phyloP scores from a whole-genome alignment of 106 monocot genomes.

The Platanthera zijinensis region DNA sequence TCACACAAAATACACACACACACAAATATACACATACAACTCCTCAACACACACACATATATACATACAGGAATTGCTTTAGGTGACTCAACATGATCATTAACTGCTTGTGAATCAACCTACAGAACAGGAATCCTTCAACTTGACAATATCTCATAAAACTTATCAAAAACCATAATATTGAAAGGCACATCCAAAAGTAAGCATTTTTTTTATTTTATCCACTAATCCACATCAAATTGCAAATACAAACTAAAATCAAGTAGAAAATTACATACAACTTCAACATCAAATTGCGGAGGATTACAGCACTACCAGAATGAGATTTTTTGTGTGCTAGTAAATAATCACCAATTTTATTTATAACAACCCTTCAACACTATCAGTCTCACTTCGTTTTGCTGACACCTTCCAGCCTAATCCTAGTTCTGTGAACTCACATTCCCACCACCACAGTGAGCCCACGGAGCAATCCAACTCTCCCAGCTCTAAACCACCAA shows the following conservation, averaged over 20 bases:
- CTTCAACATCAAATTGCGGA: neutral
- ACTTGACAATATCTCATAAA: neutral
- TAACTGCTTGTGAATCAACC: slow-evolving; percentile 35
- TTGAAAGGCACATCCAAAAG: neutral
- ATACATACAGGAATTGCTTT: slow-evolving; percentile 45
- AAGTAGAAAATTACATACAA: neutral
- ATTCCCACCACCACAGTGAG: too few relatives aligned
- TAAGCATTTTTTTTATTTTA: neutral
- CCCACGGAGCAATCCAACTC: too few relatives aligned
- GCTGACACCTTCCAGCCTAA: too few relatives aligned
- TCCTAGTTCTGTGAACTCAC: too few relatives aligned
- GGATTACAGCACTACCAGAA: too few relatives aligned
- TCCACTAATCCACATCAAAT: neutral
- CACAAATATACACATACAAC: too few relatives aligned
- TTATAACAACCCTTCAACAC: neutral
- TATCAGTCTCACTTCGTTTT: too few relatives aligned
- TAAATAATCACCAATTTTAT: neutral
- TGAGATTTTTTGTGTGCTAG: too few relatives aligned
- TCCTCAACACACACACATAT: too few relatives aligned
- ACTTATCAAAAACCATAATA: neutral
- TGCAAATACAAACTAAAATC: neutral
- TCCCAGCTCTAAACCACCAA: too few relatives aligned
- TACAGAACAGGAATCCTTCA: slow-evolving; percentile 16
- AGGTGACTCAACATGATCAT: slow-evolving; percentile 41
- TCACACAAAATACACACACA: too few relatives aligned